Evolutionary conservation across 495 filamentous ascomycete species (phyloP).

Genomic region (Collariella sp.): DNA sequence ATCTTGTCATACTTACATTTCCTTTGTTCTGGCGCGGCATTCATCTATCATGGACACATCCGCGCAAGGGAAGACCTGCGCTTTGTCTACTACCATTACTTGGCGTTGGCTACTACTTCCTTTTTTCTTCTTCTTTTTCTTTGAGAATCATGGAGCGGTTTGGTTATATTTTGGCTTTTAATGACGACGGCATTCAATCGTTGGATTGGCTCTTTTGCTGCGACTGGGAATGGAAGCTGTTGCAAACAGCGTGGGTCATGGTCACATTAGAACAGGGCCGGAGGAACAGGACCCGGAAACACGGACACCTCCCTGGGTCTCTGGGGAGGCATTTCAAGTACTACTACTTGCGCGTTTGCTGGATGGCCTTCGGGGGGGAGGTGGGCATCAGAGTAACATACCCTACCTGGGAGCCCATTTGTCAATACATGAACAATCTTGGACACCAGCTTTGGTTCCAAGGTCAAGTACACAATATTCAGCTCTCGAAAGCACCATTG

Average conservation of each 20-base stretch:
- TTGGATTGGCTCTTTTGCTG: neutral
- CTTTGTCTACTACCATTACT: neutral
- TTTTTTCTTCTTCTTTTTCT: too few species aligned
- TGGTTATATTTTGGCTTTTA: neutral
- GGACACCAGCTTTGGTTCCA: too few species aligned
- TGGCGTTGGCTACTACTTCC: constrained; percentile 3
- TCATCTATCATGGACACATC: constrained; percentile 1
- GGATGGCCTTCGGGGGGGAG: too few species aligned
- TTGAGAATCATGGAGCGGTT: neutral
- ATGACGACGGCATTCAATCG: constrained; percentile 6
- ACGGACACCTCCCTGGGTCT: too few species aligned
- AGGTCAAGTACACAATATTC: too few species aligned
- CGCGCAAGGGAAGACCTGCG: neutral
- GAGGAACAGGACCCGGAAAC: neutral
- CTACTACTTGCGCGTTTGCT: too few species aligned
- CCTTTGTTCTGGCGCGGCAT: constrained; percentile 5
- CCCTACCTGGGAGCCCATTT: too few species aligned
- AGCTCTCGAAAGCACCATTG: too few species aligned
- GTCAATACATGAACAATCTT: too few species aligned
- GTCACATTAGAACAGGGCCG: neutral
- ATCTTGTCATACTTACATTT: neutral
- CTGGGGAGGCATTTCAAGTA: too few species aligned
- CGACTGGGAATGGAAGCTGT: neutral
- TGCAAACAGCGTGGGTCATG: neutral
- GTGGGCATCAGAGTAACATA: too few species aligned